phyloP scores from a whole-genome alignment of 2,329 filamentous ascomycete species.

The Aspergillus felis region DNA sequence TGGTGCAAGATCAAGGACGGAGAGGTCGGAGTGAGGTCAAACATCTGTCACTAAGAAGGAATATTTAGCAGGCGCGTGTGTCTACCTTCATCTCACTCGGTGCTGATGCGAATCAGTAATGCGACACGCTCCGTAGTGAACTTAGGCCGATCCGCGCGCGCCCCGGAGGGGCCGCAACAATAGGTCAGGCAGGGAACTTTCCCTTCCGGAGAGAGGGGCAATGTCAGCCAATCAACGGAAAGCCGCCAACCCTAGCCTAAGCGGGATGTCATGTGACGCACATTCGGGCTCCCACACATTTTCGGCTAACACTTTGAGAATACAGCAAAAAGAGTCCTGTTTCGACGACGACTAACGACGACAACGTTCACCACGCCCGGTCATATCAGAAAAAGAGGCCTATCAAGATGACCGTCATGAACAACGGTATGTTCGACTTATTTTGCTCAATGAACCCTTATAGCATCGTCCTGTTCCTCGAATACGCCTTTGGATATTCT shows the following conservation, averaged over 20 bases:
- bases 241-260: constrained; percentile 14
- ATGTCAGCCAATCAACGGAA: constrained; percentile 12
- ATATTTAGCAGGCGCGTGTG: not conserved
- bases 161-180: not conserved
- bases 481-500: not conserved
- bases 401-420: constrained; percentile 30
- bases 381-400: constrained; percentile 20
- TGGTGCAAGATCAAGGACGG: not conserved
- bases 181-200: constrained; percentile 6
- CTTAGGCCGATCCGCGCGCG: not conserved
- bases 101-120: not conserved
- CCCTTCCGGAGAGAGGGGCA: not conserved
- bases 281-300: constrained; percentile 18
- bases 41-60: not conserved
- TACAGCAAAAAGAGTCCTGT: constrained; percentile 4
- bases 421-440: constrained; percentile 23
- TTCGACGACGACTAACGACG: constrained; percentile 16
- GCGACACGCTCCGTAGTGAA: not conserved
- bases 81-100: not conserved
- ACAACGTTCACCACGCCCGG: constrained; percentile 18
- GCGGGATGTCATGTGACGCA: constrained; percentile 30
- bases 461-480: not conserved
- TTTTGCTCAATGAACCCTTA: not conserved
- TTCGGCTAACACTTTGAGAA: constrained; percentile 19
- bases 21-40: not conserved